Conservation (phyloP, 2,329 filamentous ascomycete species). For the Cladophialophora psammophila region DNA sequence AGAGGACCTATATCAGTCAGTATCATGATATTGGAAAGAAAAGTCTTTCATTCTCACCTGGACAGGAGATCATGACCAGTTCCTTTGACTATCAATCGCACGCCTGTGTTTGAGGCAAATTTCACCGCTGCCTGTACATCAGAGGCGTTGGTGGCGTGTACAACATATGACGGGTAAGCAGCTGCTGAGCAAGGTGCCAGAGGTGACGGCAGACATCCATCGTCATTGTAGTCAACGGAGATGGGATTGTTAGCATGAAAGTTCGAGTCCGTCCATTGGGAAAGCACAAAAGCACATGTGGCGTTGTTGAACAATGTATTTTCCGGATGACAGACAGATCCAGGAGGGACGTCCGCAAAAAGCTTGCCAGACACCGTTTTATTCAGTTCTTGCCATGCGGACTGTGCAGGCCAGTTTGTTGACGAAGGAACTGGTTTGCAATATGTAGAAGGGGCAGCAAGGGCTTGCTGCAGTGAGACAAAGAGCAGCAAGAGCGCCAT, state of each 20-base stretch:
- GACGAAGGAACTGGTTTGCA: slow-evolving; percentile 9
- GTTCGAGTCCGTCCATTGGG: slow-evolving; percentile 5
- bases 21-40: not conserved
- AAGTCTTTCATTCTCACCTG: not conserved
- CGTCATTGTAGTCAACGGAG: slow-evolving; percentile 7
- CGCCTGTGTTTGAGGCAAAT: slow-evolving; percentile 47
- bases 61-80: slow-evolving; percentile 60
- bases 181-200: not conserved
- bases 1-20: slow-evolving; percentile 40
- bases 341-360: slow-evolving; percentile 4
- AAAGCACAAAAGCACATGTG: slow-evolving; percentile 3
- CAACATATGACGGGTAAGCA: slow-evolving; percentile 42
- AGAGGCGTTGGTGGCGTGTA: slow-evolving; percentile 46
- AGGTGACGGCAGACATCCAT: slow-evolving; percentile 7
- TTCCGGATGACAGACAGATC: slow-evolving; percentile 12
- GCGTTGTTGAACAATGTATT: not conserved
- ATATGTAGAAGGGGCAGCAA: not conserved
- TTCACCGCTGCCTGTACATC: slow-evolving; percentile 48
- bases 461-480: not conserved
- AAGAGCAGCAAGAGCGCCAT: not conserved
- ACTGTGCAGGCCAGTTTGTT: slow-evolving; percentile 7
- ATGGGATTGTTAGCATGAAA: slow-evolving; percentile 12
- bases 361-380: slow-evolving; percentile 4
- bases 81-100: slow-evolving; percentile 59
- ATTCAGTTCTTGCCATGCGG: slow-evolving; percentile 4